A percentile compares a stretch with the other conserved stretches of the same genome.
phyloP scores from a whole-genome alignment of 768 basidiomycete genomes.

The Cystofilobasidium ferigula region DNA sequence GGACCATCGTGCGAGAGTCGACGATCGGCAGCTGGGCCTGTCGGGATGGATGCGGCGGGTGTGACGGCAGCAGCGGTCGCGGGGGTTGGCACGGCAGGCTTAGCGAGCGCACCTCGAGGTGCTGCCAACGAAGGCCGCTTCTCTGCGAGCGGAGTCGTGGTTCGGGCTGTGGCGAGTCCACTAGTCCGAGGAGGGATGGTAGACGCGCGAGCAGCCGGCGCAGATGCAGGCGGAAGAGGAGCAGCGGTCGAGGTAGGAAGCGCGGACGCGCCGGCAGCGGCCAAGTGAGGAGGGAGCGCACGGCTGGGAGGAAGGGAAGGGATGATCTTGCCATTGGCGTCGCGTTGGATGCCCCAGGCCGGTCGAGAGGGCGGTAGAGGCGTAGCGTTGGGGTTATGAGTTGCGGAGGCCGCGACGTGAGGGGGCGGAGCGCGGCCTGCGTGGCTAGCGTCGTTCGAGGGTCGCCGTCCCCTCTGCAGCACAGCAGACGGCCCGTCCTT shows the following conservation, averaged over 20 bases:
- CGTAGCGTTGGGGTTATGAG: neutral
- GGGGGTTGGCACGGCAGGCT: neutral
- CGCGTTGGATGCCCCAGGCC: slow-evolving; percentile 1
- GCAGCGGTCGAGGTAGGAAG: neutral
- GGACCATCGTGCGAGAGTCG: neutral
- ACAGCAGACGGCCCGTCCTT: slow-evolving; percentile 35
- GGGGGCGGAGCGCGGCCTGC: slow-evolving; percentile 5
- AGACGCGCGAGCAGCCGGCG: neutral
- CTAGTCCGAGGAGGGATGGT: neutral
- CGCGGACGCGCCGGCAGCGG: neutral
- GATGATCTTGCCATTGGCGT: neutral
- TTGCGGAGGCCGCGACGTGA: slow-evolving; percentile 1
- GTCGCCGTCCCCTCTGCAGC: slow-evolving; percentile 44
- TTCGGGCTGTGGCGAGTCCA: neutral
- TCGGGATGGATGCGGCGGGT: neutral
- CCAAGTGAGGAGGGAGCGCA: slow-evolving; percentile 20
- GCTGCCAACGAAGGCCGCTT: neutral
- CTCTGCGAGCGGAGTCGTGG: neutral
- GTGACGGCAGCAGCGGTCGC: neutral
- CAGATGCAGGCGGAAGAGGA: neutral
- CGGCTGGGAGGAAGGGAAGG: neutral
- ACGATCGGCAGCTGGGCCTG: neutral
- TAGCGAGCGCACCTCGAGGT: neutral
- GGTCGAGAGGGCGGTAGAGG: neutral
- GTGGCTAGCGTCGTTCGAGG: neutral